Evolutionary conservation across 768 basidiomycete species (phyloP).

Genomic region (Daedaleopsis nitida): DNA sequence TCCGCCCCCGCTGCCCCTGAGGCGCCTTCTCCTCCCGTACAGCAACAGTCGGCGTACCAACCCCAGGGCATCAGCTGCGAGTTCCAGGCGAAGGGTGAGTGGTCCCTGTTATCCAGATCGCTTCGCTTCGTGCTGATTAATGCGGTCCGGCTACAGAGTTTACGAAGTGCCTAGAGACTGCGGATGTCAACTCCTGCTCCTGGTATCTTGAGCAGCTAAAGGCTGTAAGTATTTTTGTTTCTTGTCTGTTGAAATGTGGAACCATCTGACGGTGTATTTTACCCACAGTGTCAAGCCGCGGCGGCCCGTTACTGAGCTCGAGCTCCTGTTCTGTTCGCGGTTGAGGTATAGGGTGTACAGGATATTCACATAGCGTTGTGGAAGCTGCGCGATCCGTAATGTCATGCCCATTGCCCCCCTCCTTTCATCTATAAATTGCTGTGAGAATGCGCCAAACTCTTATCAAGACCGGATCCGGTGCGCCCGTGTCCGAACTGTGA

Average conservation of each 20-base stretch:
- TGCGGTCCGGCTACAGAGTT: slow-evolving; percentile 55
- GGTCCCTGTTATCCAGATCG: slow-evolving; percentile 1
- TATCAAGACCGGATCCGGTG: background rate
- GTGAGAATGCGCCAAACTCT: background rate
- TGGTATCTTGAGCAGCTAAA: slow-evolving; percentile 91
- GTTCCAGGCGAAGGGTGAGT: slow-evolving; percentile 76
- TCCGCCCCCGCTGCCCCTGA: slow-evolving; percentile 44
- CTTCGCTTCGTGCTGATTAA: background rate
- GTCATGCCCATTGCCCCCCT: background rate
- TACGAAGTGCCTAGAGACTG: slow-evolving; percentile 82
- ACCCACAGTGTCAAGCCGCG: slow-evolving; percentile 70
- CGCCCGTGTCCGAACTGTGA: background rate
- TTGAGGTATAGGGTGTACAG: background rate
- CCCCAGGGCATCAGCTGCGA: slow-evolving; percentile 66
- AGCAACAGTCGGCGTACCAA: slow-evolving; percentile 47
- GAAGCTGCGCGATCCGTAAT: background rate
- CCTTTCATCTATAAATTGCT: background rate
- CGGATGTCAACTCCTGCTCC: slow-evolving; percentile 74
- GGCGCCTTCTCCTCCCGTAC: slow-evolving; percentile 51
- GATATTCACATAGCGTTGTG: slow-evolving; percentile 1
- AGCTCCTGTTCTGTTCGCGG: background rate
- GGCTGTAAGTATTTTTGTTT: slow-evolving; percentile 56
- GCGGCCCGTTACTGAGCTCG: slow-evolving; percentile 54
- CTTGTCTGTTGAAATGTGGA: background rate
- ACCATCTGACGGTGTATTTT: slow-evolving; percentile 11